These are phyloP conservation scores for Ustilago loliicola DNA, from an alignment of 1,284 basidiomycete genomes.

Conservation along the genomic window DNA sequence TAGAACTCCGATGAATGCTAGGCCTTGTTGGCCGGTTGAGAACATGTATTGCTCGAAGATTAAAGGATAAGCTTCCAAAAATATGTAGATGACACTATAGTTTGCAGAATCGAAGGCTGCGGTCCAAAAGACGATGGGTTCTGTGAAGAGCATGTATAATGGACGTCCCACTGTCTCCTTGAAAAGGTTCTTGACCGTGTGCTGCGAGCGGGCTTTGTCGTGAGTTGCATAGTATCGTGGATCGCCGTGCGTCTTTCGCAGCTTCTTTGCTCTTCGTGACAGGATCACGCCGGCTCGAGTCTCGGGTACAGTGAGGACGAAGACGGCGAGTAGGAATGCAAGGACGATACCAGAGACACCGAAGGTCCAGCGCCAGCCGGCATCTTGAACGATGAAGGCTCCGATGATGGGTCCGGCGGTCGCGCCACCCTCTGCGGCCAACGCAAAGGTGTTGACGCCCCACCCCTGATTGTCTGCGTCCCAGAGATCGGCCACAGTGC, in stretches of 20 bases:
- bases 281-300: slow-evolving; percentile 67
- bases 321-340: slow-evolving; percentile 38
- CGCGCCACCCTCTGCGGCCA: slow-evolving; percentile 55
- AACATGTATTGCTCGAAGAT: slow-evolving; percentile 67
- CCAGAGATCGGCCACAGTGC: slow-evolving; percentile 59
- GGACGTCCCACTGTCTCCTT: slow-evolving; percentile 63
- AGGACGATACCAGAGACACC: slow-evolving; percentile 55
- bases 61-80: slow-evolving; percentile 70
- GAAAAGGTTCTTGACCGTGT: slow-evolving; percentile 44
- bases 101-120: slow-evolving; percentile 64
- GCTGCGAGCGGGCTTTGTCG: slow-evolving; percentile 66
- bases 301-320: slow-evolving; percentile 56
- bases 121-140: slow-evolving; percentile 67
- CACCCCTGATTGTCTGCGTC: slow-evolving; percentile 57
- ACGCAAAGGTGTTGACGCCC: slow-evolving; percentile 60
- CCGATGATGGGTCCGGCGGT: slow-evolving; percentile 53
- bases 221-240: slow-evolving; percentile 68
- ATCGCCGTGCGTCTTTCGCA: slow-evolving; percentile 66
- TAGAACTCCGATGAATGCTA: slow-evolving; percentile 56
- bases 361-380: slow-evolving; percentile 62
- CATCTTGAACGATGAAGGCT: slow-evolving; percentile 42
- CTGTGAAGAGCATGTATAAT: slow-evolving; percentile 65
- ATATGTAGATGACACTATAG: slow-evolving; percentile 70
- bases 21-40: slow-evolving; percentile 40
- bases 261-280: slow-evolving; percentile 64